phyloP scores from a whole-genome alignment of 208 protist genomes.

The Balamuthia mandrillaris region DNA sequence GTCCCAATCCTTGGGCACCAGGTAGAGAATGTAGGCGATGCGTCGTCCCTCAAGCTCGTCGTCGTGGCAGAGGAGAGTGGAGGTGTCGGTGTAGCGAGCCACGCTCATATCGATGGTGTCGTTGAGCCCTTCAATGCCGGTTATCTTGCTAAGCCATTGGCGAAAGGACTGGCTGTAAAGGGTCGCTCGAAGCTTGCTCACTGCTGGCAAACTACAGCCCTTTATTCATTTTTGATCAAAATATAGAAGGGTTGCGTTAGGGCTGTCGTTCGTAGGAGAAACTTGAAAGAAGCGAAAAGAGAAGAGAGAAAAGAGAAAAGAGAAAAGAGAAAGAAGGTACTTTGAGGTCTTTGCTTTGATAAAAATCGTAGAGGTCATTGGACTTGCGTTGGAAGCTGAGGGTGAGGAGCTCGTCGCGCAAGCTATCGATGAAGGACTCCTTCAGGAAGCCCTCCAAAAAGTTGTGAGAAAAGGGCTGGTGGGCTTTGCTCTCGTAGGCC shows the following conservation, averaged over 20 bases:
- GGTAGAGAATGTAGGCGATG: conserved; percentile 30
- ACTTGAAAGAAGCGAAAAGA: too few species aligned
- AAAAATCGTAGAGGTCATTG: conserved; percentile 18
- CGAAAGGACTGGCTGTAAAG: not conserved
- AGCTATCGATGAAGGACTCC: not conserved
- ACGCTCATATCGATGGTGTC: conserved; percentile 11
- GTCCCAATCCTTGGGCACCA: conserved; percentile 31
- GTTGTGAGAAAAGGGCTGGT: not conserved
- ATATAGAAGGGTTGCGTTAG: not conserved
- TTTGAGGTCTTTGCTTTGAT: conserved; percentile 19
- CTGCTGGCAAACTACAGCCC: not conserved
- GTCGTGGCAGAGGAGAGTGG: conserved; percentile 8
- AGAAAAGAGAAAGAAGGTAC: not conserved
- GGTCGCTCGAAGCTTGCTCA: not conserved
- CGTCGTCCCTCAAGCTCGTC: conserved; percentile 6
- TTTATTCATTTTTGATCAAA: not conserved
- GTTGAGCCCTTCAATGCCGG: conserved; percentile 1
- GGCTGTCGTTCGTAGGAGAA: not conserved
- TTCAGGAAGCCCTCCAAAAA: not conserved
- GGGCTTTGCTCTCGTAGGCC: not conserved
- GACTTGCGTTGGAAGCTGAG: not conserved
- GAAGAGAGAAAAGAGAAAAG: not conserved
- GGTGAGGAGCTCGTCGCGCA: not conserved
- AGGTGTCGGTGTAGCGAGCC: conserved; percentile 4
- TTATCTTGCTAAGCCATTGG: not conserved